Conservation (phyloP, 106 monocot species). For the Apostasia ramifera region DNA sequence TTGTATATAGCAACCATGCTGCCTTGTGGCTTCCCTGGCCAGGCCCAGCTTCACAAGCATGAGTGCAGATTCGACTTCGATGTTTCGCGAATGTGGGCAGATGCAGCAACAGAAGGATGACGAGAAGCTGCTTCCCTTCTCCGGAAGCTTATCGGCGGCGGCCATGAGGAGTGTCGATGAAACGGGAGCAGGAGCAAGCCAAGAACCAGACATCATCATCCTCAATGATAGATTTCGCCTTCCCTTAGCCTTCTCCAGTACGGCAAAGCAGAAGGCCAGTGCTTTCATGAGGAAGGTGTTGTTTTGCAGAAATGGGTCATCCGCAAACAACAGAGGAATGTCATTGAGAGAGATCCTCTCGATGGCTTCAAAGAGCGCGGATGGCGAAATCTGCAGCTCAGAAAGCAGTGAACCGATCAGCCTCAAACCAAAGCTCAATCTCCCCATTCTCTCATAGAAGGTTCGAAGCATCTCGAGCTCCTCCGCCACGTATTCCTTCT, state of each 20-base stretch:
- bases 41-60: slow-evolving; percentile 59
- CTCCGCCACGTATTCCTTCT: slow-evolving; percentile 53
- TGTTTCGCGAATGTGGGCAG: slow-evolving; percentile 29
- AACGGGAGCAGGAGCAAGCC: slow-evolving; percentile 58
- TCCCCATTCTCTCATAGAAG: slow-evolving; percentile 43
- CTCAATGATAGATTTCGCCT: slow-evolving; percentile 28
- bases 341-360: slow-evolving; percentile 39
- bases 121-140: slow-evolving; percentile 22
- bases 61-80: slow-evolving; percentile 49
- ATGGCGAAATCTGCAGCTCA: slow-evolving; percentile 47
- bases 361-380: slow-evolving; percentile 47
- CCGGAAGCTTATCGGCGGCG: slow-evolving; percentile 30
- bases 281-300: slow-evolving; percentile 48
- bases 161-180: slow-evolving; percentile 42
- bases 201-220: slow-evolving; percentile 46
- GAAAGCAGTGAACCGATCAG: slow-evolving; percentile 58
- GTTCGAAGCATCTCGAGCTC: slow-evolving; percentile 42
- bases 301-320: slow-evolving; percentile 40
- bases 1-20: slow-evolving; percentile 58
- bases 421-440: slow-evolving; percentile 58
- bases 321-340: slow-evolving; percentile 7
- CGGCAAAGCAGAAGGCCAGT: slow-evolving; percentile 40
- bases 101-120: slow-evolving; percentile 27
- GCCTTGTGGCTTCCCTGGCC: slow-evolving; percentile 33
- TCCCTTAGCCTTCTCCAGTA: slow-evolving; percentile 32